Base-by-base conservation (phyloP, 495 filamentous ascomycete genomes). In the Tuber aestivum region DNA sequence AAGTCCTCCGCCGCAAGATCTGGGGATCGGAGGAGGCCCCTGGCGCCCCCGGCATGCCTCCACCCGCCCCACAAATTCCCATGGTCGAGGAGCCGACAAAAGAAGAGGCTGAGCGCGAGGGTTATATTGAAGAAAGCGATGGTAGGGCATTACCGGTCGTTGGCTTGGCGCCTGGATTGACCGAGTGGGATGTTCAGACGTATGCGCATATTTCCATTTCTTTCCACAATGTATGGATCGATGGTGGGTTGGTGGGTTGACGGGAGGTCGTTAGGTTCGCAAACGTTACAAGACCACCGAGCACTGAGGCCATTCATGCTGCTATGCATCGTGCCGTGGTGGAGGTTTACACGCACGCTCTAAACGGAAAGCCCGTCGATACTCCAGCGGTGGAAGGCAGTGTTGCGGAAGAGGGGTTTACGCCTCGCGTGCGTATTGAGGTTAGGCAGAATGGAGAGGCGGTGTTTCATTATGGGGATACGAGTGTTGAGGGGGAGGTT, bases 321-420 rank as follows among this genome's bases (percentile, higher is more conserved):
- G 81, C 81, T 18, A 71, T 82, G 3, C 75, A 79, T 65, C 74
- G 80, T 27, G 81, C 81, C 0, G 41, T 77, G 0, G 48, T 82
- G 12, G 81, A 82, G 50, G 72, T 75, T 2, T 71, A 74, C 71
- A 79, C 79, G 1, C 71, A 69, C 27, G 10, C 38, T 3, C 56
- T 79, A 2, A 73, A 82, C 41, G 45, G 70, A 35, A 40, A 32
- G 61, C 61, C 44, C n/a, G n/a, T n/a, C 23, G 56, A 65, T 65
- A 5, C 56, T 65, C 56, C 14, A 35, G 56, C 56, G 4, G 14
- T 18, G 56, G 56, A 7, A 16, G 56, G 56, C 12, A 18, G 27
- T 32, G 56, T 65, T 20, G 56, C 12, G 27, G 56, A 65, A 18
- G 56, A 65, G 16, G 56, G 56, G 27, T 65, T 65, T 35, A 65